Evolutionary conservation across 2,329 filamentous ascomycete genomes (phyloP), one percentile per base, ranked within the genome.

Genomic region (Dactylonectria macrodidyma): DNA sequence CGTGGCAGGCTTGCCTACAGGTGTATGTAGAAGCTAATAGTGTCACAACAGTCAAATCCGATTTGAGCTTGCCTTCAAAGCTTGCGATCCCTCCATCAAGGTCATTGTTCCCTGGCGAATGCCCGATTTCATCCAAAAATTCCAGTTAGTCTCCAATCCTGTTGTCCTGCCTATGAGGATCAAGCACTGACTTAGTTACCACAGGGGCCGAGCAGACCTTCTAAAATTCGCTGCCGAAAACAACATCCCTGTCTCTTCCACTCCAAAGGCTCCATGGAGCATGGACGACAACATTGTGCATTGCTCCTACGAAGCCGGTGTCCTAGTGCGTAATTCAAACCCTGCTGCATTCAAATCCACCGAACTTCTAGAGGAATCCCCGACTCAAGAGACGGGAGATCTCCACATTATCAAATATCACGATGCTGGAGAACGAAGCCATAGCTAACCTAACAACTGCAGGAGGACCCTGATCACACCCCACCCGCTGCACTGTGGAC

Each of bases 231-330:
- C 92, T 51, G 85, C 84, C 7, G 80, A 88, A 80, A 87, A 89
- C 74, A 87, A 87, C 78, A 93, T 94, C 69, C 92, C 92, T 55
- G 92, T 94, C 66, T 90, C 89, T 33, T 91, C 89, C 75, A 93
- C 91, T 74, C 93, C 93, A 84, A 89, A 89, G 79, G 91, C 91
- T 82, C 91, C 90, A 54, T 93, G 89, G 89, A 86, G 82, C 62
- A 84, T 89, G 87, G 84, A 84, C 60, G 82, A 91, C 81, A 93
- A 94, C 83, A 77, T 93, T 75, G 92, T 91, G 9, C 93, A 95
- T 83, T 93, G 91, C 86, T 87, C 84, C 69, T 96, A 95, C 81
- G 93, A 97, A 85, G 90, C 90, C 58, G 93, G 93, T 78, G 91
- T 90, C 69, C 85, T 92, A 52, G 41, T 46, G 16, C 14, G 41